Evolutionary conservation across 1,284 basidiomycete genomes (phyloP).

Genomic region (Ustilago nuda): DNA sequence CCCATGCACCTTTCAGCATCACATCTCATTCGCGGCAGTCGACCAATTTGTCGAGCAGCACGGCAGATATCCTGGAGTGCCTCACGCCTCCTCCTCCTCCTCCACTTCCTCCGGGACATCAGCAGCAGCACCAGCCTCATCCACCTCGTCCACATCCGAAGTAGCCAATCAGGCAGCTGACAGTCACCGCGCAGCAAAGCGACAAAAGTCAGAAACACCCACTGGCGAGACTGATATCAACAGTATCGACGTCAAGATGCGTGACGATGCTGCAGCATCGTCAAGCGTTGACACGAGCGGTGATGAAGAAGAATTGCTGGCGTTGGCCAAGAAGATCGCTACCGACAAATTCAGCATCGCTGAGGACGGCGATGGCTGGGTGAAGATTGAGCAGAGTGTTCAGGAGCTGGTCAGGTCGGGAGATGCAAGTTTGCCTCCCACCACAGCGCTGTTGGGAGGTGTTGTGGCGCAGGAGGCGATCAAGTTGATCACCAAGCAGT

Average conservation of each 20-base stretch:
- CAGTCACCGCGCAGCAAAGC: slow-evolving; percentile 31
- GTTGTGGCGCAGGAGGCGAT: slow-evolving; percentile 96
- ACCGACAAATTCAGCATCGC: slow-evolving; percentile 15
- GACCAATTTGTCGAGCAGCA: slow-evolving; percentile 70
- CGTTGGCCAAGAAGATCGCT: slow-evolving; percentile 29
- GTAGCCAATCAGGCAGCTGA: slow-evolving; percentile 4
- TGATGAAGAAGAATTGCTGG: slow-evolving; percentile 58
- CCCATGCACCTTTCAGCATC: slow-evolving; percentile 61
- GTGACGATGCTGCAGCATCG: slow-evolving; percentile 69
- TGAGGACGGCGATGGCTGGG: slow-evolving; percentile 69
- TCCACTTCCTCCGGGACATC: background rate
- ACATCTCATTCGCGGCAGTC: slow-evolving; percentile 70
- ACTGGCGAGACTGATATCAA: slow-evolving; percentile 37
- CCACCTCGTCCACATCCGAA: background rate
- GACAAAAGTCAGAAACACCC: slow-evolving; percentile 51
- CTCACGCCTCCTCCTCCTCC: slow-evolving; percentile 13
- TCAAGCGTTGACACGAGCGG: slow-evolving; percentile 43
- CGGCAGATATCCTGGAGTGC: slow-evolving; percentile 71
- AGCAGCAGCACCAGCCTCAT: background rate
- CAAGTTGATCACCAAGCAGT: slow-evolving; percentile 96
- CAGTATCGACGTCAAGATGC: slow-evolving; percentile 42
- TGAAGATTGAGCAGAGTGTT: slow-evolving; percentile 76
- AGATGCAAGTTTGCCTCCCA: slow-evolving; percentile 83
- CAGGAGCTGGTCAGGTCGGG: slow-evolving; percentile 86
- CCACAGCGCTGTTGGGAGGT: slow-evolving; percentile 91